Evolutionary conservation across 208 protist genomes (phyloP).

Genomic region (Phytomonas sp.): DNA sequence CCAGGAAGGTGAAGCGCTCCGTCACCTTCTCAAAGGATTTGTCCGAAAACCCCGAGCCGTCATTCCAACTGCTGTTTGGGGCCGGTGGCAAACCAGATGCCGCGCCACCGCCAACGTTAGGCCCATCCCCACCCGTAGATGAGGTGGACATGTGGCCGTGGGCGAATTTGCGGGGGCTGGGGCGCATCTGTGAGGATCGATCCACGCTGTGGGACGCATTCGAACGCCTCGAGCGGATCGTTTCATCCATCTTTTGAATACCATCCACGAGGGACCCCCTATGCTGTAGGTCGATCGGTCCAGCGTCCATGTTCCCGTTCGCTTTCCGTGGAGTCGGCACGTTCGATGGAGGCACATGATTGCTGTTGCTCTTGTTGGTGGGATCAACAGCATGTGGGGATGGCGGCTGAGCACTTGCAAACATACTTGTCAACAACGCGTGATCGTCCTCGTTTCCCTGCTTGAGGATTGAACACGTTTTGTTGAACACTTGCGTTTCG

Average conservation of each 20-base stretch:
- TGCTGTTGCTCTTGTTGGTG: constrained; percentile 6
- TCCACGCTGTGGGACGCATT: neutral
- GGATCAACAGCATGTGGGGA: neutral
- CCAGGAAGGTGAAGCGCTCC: constrained; percentile 58
- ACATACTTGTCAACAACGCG: constrained; percentile 56
- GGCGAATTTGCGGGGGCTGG: neutral
- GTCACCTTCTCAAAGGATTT: constrained; percentile 68
- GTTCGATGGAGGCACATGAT: neutral
- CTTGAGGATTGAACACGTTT: constrained; percentile 66
- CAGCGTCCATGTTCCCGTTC: neutral
- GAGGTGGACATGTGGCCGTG: neutral
- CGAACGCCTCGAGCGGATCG: neutral
- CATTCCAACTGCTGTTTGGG: constrained; percentile 17
- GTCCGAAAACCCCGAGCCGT: constrained; percentile 49
- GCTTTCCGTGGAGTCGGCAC: neutral
- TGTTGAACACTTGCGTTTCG: constrained; percentile 82
- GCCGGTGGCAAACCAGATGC: constrained; percentile 14
- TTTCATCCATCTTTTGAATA: neutral
- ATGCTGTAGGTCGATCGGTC: neutral
- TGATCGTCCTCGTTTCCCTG: constrained; percentile 48
- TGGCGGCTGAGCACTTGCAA: constrained; percentile 36
- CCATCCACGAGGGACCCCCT: neutral
- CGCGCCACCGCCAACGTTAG: constrained; percentile 8
- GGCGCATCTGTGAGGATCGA: neutral
- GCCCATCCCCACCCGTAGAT: neutral